Evolutionary conservation across 73 alveolate species (phyloP).

Genomic region (Paramecium biaurelia): DNA sequence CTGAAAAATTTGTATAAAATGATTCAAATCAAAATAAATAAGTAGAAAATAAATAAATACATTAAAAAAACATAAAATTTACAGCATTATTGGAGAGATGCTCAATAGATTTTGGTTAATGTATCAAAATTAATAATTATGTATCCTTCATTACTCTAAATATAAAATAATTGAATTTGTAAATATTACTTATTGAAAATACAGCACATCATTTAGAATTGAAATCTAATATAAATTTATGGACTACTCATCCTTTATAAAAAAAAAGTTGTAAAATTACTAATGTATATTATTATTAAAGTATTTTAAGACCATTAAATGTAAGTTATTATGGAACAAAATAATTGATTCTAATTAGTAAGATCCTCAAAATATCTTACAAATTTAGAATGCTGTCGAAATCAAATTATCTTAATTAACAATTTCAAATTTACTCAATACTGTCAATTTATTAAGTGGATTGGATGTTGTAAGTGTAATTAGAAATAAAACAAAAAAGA

Average conservation of each 20-base stretch:
- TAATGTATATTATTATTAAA: not conserved
- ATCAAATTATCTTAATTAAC: not conserved
- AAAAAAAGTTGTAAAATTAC: not conserved
- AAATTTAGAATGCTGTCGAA: not conserved
- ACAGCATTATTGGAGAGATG: not conserved
- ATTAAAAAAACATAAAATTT: not conserved
- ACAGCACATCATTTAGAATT: not conserved
- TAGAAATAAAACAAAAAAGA: not conserved
- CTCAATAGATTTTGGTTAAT: not conserved
- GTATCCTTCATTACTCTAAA: not conserved
- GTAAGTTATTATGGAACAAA: not conserved
- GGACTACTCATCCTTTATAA: conserved; percentile 13
- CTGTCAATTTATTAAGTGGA: not conserved
- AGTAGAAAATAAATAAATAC: not conserved
- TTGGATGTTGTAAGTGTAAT: not conserved
- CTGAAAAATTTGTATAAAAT: not conserved
- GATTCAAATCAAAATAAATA: not conserved
- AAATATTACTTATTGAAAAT: not conserved
- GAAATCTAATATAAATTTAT: not conserved
- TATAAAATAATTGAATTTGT: not conserved
- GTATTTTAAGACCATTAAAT: not conserved
- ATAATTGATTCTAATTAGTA: not conserved
- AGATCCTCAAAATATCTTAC: not conserved
- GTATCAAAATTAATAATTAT: not conserved
- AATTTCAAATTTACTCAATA: not conserved